Percentiles rank a stretch among this genome's conserved stretches.
Conservation (phyloP, 352 stramenopile genomes). For the Globisporangium megalacanthum region DNA sequence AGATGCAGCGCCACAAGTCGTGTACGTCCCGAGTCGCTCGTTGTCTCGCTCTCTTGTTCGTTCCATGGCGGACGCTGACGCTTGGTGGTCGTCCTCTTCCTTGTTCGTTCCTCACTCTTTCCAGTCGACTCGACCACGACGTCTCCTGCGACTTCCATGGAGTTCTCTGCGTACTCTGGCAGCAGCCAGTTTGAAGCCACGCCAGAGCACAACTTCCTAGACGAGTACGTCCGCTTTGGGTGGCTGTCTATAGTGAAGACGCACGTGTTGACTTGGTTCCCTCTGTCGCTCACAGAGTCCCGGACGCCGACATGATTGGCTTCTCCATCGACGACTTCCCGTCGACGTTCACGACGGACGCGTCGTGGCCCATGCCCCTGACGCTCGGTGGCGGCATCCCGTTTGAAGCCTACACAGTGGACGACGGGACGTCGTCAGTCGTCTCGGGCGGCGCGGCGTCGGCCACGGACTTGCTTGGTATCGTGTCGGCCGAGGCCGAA, state of each 20-base stretch:
- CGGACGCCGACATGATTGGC: slow-evolving; percentile 57
- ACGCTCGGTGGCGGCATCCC: slow-evolving; percentile 9
- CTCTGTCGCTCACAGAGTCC: slow-evolving; percentile 13
- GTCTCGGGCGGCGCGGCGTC: not conserved
- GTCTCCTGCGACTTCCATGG: slow-evolving; percentile 35
- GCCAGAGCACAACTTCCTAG: slow-evolving; percentile 35
- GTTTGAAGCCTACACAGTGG: slow-evolving; percentile 16
- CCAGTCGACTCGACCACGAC: slow-evolving; percentile 51
- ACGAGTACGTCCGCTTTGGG: slow-evolving; percentile 34
- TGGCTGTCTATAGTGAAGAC: not conserved
- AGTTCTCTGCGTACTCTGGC: slow-evolving; percentile 21
- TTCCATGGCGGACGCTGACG: not conserved
- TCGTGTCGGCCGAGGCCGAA: not conserved
- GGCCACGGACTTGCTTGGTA: not conserved
- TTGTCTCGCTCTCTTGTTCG: not conserved
- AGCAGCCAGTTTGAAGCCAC: slow-evolving; percentile 29
- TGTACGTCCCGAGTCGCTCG: slow-evolving; percentile 14
- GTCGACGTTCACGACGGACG: slow-evolving; percentile 36
- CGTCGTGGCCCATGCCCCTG: slow-evolving; percentile 28
- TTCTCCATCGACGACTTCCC: slow-evolving; percentile 69
- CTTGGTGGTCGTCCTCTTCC: not conserved
- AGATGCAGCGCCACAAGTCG: slow-evolving; percentile 53
- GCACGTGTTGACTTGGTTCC: not conserved
- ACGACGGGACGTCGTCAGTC: not conserved
- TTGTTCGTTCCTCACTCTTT: not conserved